These are phyloP conservation scores for Neonectria coccinea DNA, from an alignment of 2,329 filamentous ascomycete species.

Conservation along the genomic window DNA sequence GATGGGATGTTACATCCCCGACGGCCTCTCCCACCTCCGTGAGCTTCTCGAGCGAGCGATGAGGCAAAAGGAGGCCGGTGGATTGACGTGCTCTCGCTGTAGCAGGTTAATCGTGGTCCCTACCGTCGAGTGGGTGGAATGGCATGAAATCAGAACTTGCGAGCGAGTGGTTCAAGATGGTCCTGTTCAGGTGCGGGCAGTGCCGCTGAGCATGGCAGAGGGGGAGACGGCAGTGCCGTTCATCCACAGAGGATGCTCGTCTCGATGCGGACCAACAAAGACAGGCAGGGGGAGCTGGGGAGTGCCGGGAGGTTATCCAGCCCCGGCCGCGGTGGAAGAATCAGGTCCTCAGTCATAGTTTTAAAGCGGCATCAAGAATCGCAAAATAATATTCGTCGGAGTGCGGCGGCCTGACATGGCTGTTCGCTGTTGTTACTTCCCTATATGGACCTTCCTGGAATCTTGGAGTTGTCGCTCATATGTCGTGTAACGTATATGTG, in stretches of 20 bases:
- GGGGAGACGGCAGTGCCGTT: slow-evolving; percentile 60
- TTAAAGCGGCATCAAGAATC: slow-evolving; percentile 16
- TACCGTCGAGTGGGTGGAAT: slow-evolving; percentile 71
- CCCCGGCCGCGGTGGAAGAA: slow-evolving; percentile 24
- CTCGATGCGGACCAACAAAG: slow-evolving; percentile 57
- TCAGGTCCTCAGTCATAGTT: slow-evolving; percentile 18
- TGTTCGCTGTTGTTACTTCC: not conserved
- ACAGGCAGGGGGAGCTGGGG: slow-evolving; percentile 35
- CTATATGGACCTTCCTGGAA: not conserved
- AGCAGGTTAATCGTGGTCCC: slow-evolving; percentile 61
- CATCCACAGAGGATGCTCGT: slow-evolving; percentile 62
- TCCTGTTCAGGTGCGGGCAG: slow-evolving; percentile 30
- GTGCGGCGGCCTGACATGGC: not conserved
- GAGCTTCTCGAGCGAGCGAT: slow-evolving; percentile 55
- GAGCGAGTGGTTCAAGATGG: slow-evolving; percentile 23
- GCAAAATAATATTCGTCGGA: slow-evolving; percentile 1
- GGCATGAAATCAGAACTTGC: slow-evolving; percentile 59
- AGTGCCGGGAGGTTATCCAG: slow-evolving; percentile 35
- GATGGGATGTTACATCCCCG: slow-evolving; percentile 57
- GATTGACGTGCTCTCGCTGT: slow-evolving; percentile 65
- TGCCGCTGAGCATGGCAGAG: slow-evolving; percentile 46
- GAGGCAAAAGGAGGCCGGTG: slow-evolving; percentile 60
- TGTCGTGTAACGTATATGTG: not conserved
- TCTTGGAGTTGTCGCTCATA: not conserved
- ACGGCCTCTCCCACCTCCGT: slow-evolving; percentile 55